These are phyloP conservation scores for Colletotrichum higginsianum DNA, from an alignment of 2,329 filamentous ascomycete genomes.

Conservation along the genomic window DNA sequence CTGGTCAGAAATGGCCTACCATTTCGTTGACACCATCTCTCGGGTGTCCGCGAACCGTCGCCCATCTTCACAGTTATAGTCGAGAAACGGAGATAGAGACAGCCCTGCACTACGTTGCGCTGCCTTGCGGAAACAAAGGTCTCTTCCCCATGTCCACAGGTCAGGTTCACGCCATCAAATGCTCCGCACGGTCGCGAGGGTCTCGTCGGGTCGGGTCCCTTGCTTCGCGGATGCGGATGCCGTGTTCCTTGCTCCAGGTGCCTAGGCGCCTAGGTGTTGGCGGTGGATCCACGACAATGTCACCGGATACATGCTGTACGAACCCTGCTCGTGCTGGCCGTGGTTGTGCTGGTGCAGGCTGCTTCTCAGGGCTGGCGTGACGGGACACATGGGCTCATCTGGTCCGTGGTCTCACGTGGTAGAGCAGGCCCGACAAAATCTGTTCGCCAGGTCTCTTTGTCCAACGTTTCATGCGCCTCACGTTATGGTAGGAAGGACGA, in stretches of 20 bases:
- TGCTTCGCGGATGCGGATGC: constrained; percentile 33
- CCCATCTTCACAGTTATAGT: not conserved
- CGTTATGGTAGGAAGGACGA: not conserved
- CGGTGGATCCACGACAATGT: constrained; percentile 1
- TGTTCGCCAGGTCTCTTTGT: constrained; percentile 18
- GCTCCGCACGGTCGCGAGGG: constrained; percentile 15
- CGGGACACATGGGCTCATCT: constrained; percentile 38
- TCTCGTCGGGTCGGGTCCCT: constrained; percentile 34
- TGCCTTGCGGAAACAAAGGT: constrained; percentile 18
- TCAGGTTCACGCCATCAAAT: constrained; percentile 2
- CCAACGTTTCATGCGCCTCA: constrained; percentile 5
- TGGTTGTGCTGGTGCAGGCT: not conserved
- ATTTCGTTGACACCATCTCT: not conserved
- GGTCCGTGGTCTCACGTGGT: constrained; percentile 40
- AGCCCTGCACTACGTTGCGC: constrained; percentile 19
- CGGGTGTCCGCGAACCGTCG: not conserved
- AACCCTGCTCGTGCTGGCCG: not conserved
- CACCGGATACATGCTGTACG: constrained; percentile 3
- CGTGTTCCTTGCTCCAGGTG: constrained; percentile 29
- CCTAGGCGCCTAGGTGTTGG: constrained; percentile 1
- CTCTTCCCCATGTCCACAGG: constrained; percentile 10
- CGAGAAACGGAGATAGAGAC: not conserved
- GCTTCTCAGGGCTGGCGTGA: constrained; percentile 20
- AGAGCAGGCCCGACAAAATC: constrained; percentile 36
- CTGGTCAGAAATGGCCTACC: not conserved